These are phyloP conservation scores for Backusella luteola DNA, from an alignment of 192 early-diverging fungal species.

Conservation along the genomic window DNA sequence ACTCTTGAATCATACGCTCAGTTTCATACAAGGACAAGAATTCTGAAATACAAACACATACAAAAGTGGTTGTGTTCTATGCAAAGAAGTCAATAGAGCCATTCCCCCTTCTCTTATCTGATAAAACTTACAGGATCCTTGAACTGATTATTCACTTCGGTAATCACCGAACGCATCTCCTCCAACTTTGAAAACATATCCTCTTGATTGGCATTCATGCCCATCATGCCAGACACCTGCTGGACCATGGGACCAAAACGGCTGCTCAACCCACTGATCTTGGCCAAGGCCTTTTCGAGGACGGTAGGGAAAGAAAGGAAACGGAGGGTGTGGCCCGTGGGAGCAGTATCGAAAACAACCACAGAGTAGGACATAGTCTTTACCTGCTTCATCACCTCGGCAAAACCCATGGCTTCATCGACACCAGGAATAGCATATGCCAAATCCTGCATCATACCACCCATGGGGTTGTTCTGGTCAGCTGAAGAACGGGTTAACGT, in stretches of 20 bases:
- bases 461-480: conserved; percentile 75
- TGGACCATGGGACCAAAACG: conserved; percentile 97
- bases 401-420: conserved; percentile 99
- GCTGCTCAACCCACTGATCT: conserved; percentile 89
- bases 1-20: conserved; percentile 99
- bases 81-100: neutral
- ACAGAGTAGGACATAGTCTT: conserved; percentile 99
- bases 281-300: conserved; percentile 96
- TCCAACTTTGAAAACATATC: conserved; percentile 96
- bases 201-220: conserved; percentile 80
- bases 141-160: conserved; percentile 99
- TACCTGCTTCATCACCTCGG: conserved; percentile 99
- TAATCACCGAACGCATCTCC: conserved; percentile 93
- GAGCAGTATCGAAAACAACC: conserved; percentile 99
- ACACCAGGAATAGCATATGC: conserved; percentile 99
- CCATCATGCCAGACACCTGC: conserved; percentile 87
- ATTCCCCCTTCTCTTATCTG: neutral
- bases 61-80: conserved; percentile 95
- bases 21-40: conserved; percentile 99
- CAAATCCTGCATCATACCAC: conserved; percentile 93
- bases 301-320: conserved; percentile 98
- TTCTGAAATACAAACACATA: conserved; percentile 99
- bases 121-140: conserved; percentile 84
- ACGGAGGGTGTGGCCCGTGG: conserved; percentile 98
- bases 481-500: conserved; percentile 18